Evolutionary conservation across 2,329 filamentous ascomycete species (phyloP).

Genomic region (Diaporthe eres): DNA sequence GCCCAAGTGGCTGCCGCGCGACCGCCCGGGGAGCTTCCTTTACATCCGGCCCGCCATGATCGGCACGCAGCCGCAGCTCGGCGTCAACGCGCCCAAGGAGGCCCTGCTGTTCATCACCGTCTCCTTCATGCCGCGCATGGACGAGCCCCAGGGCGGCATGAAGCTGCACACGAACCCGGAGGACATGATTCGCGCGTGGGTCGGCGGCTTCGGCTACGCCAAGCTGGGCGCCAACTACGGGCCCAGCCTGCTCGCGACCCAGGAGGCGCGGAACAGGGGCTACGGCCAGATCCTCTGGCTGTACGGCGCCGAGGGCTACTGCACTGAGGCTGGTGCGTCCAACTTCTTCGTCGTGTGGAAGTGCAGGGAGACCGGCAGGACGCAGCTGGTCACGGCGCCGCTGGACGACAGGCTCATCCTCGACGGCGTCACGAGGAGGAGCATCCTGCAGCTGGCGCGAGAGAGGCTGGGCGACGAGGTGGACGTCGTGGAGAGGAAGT

Average conservation of each 20-base stretch:
- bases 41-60: constrained; percentile 93
- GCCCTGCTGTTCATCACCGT: constrained; percentile 91
- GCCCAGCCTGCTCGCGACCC: constrained; percentile 83
- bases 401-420: constrained; percentile 87
- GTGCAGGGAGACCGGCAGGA: constrained; percentile 69
- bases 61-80: constrained; percentile 83
- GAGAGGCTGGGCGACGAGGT: constrained; percentile 71
- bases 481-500: constrained; percentile 85
- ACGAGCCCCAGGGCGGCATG: constrained; percentile 70
- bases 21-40: constrained; percentile 78
- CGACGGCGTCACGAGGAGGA: constrained; percentile 88
- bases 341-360: constrained; percentile 93
- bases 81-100: constrained; percentile 83
- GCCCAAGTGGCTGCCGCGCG: constrained; percentile 82
- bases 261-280: constrained; percentile 79
- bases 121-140: constrained; percentile 72
- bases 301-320: constrained; percentile 81
- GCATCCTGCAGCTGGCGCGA: constrained; percentile 80
- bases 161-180: constrained; percentile 83
- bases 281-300: constrained; percentile 97
- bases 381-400: constrained; percentile 86
- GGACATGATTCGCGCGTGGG: constrained; percentile 92
- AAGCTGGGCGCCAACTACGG: constrained; percentile 97
- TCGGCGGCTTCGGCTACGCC: constrained; percentile 90
- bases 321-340: constrained; percentile 91